Percentiles rank a stretch among this genome's conserved stretches.
Conservation (phyloP, 495 filamentous ascomycete species). For the Neurospora sublineolata region DNA sequence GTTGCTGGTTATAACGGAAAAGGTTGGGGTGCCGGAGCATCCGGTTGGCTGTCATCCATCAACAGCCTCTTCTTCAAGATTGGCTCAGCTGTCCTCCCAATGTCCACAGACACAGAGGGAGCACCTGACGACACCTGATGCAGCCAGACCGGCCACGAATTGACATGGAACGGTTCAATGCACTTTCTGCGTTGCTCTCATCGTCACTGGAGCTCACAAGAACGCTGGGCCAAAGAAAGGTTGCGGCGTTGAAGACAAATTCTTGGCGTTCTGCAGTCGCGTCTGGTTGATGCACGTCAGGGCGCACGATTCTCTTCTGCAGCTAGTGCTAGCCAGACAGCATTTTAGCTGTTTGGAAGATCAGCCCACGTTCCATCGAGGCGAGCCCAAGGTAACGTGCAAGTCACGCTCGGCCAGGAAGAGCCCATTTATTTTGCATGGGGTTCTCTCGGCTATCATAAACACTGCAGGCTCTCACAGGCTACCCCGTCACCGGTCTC, state of each 20-base stretch:
- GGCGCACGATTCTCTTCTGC: neutral
- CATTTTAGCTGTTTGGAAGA: neutral
- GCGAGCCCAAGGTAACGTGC: neutral
- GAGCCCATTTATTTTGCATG: neutral
- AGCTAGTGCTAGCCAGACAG: neutral
- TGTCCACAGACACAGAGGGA: neutral
- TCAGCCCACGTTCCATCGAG: neutral
- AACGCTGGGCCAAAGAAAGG: neutral
- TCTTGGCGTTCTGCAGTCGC: neutral
- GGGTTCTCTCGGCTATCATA: neutral
- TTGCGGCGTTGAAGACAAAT: neutral
- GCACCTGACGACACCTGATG: neutral
- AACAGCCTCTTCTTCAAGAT: neutral
- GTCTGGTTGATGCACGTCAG: neutral
- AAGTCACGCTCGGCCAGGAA: neutral
- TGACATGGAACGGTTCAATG: neutral
- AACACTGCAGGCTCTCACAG: neutral
- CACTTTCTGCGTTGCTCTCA: neutral
- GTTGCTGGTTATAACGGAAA: neutral
- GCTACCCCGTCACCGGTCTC: neutral
- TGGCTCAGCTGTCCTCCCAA: neutral
- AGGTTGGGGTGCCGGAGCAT: neutral
- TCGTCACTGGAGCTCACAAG: neutral
- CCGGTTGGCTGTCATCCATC: neutral
- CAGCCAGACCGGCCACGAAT: neutral